phyloP scores from a whole-genome alignment of 768 basidiomycete species.

The Lactarius trivialis region DNA sequence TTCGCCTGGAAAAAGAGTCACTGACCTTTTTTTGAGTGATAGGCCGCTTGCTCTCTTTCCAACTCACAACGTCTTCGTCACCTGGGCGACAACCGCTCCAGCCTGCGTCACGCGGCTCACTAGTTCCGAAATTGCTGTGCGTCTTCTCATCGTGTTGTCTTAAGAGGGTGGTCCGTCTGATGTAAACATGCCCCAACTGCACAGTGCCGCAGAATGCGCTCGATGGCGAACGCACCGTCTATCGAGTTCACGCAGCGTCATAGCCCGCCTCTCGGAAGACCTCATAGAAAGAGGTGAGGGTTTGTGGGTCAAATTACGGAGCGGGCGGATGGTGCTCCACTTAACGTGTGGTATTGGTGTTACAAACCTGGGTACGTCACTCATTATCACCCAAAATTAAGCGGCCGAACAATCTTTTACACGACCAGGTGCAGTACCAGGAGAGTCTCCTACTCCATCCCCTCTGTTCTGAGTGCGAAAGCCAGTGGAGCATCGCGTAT shows the following conservation, averaged over 20 bases:
- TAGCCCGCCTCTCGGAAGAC: constrained; percentile 17
- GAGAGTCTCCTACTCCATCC: background rate
- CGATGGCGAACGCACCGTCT: constrained; percentile 11
- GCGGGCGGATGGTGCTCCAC: constrained; percentile 20
- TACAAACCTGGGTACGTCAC: constrained; percentile 19
- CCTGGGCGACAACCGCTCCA: background rate
- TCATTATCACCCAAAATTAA: constrained; percentile 83
- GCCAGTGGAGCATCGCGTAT: constrained; percentile 82
- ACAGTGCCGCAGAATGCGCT: constrained; percentile 1
- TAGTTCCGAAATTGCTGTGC: background rate
- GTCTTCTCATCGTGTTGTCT: background rate
- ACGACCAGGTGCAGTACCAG: constrained; percentile 51
- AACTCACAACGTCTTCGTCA: background rate
- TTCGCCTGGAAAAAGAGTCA: too few species aligned
- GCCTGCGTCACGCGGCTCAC: background rate
- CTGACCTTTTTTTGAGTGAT: too few species aligned
- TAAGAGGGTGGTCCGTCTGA: background rate
- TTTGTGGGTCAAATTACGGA: constrained; percentile 21
- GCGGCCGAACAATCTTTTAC: constrained; percentile 78
- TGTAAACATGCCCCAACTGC: too few species aligned
- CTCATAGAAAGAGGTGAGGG: constrained; percentile 15
- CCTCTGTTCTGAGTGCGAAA: background rate
- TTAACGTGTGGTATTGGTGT: constrained; percentile 23
- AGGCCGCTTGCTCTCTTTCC: background rate
- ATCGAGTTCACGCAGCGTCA: constrained; percentile 16